Conservation (phyloP, 228 moss, liverwort and hornwort species). For the Sphagnum magellanicum region DNA sequence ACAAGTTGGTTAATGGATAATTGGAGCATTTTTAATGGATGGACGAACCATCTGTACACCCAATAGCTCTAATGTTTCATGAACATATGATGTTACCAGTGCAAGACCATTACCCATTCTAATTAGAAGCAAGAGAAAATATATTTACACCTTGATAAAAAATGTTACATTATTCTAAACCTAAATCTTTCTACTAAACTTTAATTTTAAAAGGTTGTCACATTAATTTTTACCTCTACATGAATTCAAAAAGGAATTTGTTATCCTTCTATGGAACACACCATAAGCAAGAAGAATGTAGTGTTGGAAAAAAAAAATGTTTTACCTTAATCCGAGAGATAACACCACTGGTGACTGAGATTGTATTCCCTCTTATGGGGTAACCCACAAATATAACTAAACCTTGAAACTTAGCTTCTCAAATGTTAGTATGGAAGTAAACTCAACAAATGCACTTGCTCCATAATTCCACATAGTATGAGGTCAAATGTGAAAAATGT, state of each 20-base stretch:
- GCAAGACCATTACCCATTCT: neutral
- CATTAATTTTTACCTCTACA: no score
- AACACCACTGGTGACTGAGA: constrained; percentile 97
- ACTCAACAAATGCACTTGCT: no score
- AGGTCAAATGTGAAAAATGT: no score
- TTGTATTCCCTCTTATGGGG: constrained; percentile 96
- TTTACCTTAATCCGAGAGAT: constrained; percentile 66
- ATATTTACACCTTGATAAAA: neutral
- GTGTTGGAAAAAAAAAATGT: neutral
- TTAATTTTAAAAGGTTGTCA: no score
- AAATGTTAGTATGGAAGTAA: no score
- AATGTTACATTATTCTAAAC: neutral
- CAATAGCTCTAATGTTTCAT: constrained; percentile 66
- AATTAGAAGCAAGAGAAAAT: no score
- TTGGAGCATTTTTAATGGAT: constrained; percentile 58
- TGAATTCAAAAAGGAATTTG: neutral
- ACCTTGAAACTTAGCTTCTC: constrained; percentile 30
- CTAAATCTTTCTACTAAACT: no score
- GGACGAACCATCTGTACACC: constrained; percentile 70
- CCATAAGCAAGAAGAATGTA: neutral
- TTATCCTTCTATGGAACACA: neutral
- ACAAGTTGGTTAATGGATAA: no score
- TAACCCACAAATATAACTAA: constrained; percentile 87
- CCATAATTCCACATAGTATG: no score
- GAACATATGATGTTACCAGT: constrained; percentile 64